A percentile compares a stretch with the other conserved stretches of the same genome.
Evolutionary conservation across 148 eudicot species (phyloP).

Genomic region (Pouteria glomerata): DNA sequence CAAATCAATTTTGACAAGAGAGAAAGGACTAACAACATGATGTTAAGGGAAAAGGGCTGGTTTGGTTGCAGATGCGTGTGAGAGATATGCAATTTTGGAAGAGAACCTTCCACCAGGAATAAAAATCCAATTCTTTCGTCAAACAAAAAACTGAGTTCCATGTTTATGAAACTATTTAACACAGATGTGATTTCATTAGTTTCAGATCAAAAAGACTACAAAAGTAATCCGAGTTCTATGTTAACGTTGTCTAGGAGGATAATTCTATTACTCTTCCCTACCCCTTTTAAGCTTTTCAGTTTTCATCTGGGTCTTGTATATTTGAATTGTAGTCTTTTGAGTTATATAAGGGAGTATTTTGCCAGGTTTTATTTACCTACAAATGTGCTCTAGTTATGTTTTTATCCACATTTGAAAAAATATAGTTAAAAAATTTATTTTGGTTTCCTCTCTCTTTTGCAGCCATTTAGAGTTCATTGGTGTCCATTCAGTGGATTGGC

Average conservation of each 20-base stretch:
- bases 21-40: neutral
- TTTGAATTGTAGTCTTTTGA: neutral
- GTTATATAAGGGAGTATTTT: neutral
- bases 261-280: neutral
- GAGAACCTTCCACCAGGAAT: neutral
- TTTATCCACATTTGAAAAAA: neutral
- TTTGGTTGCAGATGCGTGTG: no score
- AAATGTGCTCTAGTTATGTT: neutral
- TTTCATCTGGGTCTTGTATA: neutral
- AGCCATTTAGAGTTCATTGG: constrained; percentile 30
- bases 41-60: neutral
- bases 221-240: neutral
- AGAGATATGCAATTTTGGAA: no score
- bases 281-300: neutral
- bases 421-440: neutral
- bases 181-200: neutral
- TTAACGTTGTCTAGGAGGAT: neutral
- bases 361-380: neutral
- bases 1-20: neutral
- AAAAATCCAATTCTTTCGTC: neutral
- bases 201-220: neutral
- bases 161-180: neutral
- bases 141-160: neutral
- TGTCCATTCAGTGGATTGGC: constrained; percentile 28
- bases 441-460: constrained; percentile 9